phyloP scores from a whole-genome alignment of 2,329 filamentous ascomycete genomes.

The Cladobotryum mycophilum region DNA sequence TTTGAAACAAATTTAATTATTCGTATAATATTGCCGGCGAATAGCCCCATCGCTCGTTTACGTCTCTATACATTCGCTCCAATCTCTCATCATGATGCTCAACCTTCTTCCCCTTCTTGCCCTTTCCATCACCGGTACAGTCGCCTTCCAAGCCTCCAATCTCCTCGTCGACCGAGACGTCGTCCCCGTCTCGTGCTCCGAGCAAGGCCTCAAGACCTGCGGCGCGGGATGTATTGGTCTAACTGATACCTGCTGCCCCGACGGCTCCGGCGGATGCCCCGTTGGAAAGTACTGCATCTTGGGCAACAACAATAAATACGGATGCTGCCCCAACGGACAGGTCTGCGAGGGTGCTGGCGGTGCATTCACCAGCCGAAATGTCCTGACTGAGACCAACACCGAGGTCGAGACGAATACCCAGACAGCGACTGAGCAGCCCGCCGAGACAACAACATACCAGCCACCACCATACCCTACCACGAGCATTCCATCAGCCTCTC shows the following conservation, averaged over 20 bases:
- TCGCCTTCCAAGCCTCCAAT: constrained; percentile 15
- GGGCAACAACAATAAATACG: constrained; percentile 20
- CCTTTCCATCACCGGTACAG: constrained; percentile 15
- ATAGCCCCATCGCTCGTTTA: no score
- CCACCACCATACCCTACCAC: background rate
- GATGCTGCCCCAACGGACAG: constrained; percentile 24
- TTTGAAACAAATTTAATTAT: no score
- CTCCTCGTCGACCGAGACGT: constrained; percentile 18
- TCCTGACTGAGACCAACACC: background rate
- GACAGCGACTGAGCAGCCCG: background rate
- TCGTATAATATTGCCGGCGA: no score
- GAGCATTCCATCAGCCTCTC: no score
- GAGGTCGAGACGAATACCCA: background rate
- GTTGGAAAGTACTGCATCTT: constrained; percentile 18
- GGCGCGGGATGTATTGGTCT: constrained; percentile 23
- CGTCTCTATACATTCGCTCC: background rate
- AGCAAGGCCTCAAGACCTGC: constrained; percentile 20
- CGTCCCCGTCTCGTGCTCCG: constrained; percentile 18
- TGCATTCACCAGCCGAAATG: constrained; percentile 11
- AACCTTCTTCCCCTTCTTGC: constrained; percentile 18
- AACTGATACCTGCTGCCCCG: constrained; percentile 26
- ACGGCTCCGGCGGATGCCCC: constrained; percentile 22
- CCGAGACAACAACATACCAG: background rate
- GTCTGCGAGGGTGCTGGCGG: constrained; percentile 22
- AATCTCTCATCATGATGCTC: constrained; percentile 17